Conservation (phyloP, 805 yeast genomes). For the Priceomyces castillae region DNA sequence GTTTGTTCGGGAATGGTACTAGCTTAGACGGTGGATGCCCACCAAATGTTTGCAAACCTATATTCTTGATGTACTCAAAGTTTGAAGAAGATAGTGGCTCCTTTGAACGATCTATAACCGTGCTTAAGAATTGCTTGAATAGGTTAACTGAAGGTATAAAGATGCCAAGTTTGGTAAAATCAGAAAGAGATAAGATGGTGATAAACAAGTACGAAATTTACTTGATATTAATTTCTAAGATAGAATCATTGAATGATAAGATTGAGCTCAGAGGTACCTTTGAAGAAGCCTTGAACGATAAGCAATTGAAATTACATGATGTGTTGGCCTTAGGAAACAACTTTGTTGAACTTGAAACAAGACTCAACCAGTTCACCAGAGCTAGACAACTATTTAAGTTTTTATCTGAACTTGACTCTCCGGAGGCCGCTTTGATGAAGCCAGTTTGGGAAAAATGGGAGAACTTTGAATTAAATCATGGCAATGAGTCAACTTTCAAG, state of each 20-base stretch:
- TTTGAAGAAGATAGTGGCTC: slow-evolving; percentile 61
- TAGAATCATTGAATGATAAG: slow-evolving; percentile 14
- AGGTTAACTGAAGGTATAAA: slow-evolving; percentile 8
- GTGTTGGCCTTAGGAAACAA: slow-evolving; percentile 45
- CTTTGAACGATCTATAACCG: slow-evolving; percentile 40
- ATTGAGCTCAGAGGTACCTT: slow-evolving; percentile 35
- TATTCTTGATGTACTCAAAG: slow-evolving; percentile 55
- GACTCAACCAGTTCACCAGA: slow-evolving; percentile 51
- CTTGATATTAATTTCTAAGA: slow-evolving; percentile 8
- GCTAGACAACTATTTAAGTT: slow-evolving; percentile 61
- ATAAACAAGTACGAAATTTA: slow-evolving; percentile 25
- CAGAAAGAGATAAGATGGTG: slow-evolving; percentile 14
- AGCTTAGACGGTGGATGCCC: slow-evolving; percentile 30
- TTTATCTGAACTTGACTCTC: slow-evolving; percentile 22
- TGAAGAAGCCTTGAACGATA: slow-evolving; percentile 40
- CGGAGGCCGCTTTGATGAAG: slow-evolving; percentile 14
- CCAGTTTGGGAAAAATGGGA: slow-evolving; percentile 67
- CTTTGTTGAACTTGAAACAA: slow-evolving; percentile 58
- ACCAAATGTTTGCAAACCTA: slow-evolving; percentile 40
- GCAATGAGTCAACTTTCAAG: slow-evolving; percentile 68
- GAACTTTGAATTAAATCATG: slow-evolving; percentile 66
- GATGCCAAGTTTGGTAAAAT: slow-evolving; percentile 1
- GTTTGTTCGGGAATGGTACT: slow-evolving; percentile 36
- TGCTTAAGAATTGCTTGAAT: slow-evolving; percentile 16
- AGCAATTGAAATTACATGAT: slow-evolving; percentile 40